A percentile compares a stretch with the other conserved stretches of the same genome.
Evolutionary conservation across 192 early-diverging fungal genomes (phyloP).

Genomic region (Chytriomyces sp.): DNA sequence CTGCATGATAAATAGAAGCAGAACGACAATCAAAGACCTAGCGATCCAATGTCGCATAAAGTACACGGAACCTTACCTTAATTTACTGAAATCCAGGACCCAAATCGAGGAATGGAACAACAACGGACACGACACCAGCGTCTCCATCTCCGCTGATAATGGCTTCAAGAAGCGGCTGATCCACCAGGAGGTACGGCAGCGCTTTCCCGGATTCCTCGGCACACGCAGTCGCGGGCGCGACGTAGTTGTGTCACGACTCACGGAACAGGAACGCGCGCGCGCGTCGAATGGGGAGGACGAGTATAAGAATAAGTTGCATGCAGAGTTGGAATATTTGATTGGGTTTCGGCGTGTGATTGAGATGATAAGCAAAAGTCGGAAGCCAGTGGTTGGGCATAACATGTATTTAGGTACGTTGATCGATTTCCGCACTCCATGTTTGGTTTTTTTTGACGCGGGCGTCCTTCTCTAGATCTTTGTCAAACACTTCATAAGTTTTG

Average conservation of each 20-base stretch:
- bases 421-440: too few species aligned
- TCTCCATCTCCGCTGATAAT: constrained; percentile 55
- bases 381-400: constrained; percentile 89
- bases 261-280: constrained; percentile 45
- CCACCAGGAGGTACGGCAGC: constrained; percentile 70
- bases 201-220: constrained; percentile 51
- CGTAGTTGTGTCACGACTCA: constrained; percentile 52
- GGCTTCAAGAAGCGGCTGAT: constrained; percentile 72
- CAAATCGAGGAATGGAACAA: constrained; percentile 54
- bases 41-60: background rate
- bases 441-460: background rate
- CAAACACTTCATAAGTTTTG: constrained; percentile 80
- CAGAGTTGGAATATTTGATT: constrained; percentile 53
- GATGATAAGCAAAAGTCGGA: constrained; percentile 64
- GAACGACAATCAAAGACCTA: background rate
- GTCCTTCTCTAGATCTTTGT: constrained; percentile 65
- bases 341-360: constrained; percentile 83
- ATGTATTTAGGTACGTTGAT: constrained; percentile 64
- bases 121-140: constrained; percentile 40
- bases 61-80: background rate
- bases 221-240: constrained; percentile 43
- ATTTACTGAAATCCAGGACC: constrained; percentile 14
- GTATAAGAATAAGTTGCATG: constrained; percentile 18
- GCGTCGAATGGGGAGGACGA: constrained; percentile 14
- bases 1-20: background rate